phyloP scores from a whole-genome alignment of 805 yeast genomes.

The Wilhelminamyces savonicus region DNA sequence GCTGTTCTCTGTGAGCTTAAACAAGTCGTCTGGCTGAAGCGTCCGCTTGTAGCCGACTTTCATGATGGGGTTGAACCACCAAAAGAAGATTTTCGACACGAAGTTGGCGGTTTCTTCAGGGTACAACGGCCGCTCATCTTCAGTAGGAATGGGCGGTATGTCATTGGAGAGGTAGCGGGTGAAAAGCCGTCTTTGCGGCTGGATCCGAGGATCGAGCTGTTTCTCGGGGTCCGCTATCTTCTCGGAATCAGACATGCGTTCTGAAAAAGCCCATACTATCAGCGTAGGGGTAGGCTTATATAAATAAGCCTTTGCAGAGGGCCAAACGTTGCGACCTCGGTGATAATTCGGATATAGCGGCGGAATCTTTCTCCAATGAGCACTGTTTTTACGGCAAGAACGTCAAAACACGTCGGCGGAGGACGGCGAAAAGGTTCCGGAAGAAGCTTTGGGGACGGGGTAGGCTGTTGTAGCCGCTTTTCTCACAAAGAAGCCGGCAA shows the following conservation, averaged over 20 bases:
- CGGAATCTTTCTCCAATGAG: too few species aligned
- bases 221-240: background rate
- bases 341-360: too few species aligned
- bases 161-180: conserved; percentile 6
- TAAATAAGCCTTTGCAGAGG: too few species aligned
- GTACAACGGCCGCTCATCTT: conserved; percentile 4
- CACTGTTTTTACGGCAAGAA: too few species aligned
- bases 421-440: too few species aligned
- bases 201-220: background rate
- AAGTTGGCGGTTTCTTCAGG: conserved; percentile 5
- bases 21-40: conserved; percentile 9
- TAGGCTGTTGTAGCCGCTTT: too few species aligned
- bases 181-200: conserved; percentile 5
- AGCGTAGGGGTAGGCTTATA: too few species aligned
- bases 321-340: too few species aligned
- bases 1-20: background rate
- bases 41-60: conserved; percentile 14
- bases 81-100: conserved; percentile 9
- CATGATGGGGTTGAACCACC: conserved; percentile 15
- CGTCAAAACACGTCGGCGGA: too few species aligned
- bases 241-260: background rate
- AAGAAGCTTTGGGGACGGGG: too few species aligned
- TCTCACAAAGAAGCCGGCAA: too few species aligned
- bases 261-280: too few species aligned
- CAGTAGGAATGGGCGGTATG: conserved; percentile 8